phyloP scores from a whole-genome alignment of 345 rosid species.

The Murraya koenigii region DNA sequence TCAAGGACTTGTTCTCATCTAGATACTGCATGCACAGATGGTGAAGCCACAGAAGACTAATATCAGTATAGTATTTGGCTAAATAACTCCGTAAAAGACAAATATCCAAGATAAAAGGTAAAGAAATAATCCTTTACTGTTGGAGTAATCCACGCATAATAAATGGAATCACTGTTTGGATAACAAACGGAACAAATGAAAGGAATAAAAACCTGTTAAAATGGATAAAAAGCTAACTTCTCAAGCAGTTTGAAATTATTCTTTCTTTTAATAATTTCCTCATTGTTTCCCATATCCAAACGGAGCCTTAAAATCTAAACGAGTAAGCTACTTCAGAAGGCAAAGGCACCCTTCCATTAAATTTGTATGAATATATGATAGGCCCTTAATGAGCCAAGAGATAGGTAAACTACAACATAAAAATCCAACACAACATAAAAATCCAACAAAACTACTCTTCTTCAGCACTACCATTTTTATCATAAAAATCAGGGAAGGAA shows the following conservation, averaged over 20 bases:
- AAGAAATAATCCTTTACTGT: neutral
- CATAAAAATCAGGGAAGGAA: neutral
- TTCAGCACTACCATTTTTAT: neutral
- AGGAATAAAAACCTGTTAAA: neutral
- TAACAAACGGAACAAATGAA: neutral
- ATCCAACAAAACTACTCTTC: neutral
- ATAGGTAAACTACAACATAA: neutral
- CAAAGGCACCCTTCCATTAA: neutral
- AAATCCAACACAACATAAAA: too few relatives aligned
- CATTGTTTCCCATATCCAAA: neutral
- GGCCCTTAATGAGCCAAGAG: neutral
- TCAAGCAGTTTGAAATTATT: neutral
- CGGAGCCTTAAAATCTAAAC: neutral
- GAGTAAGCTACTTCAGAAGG: neutral
- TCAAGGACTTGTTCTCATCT: slow-evolving; percentile 99
- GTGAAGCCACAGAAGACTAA: neutral
- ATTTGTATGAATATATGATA: neutral
- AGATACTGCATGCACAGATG: slow-evolving; percentile 64
- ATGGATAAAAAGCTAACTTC: neutral
- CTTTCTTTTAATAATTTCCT: neutral
- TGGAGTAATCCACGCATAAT: neutral
- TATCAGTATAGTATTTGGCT: neutral
- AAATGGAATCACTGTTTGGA: neutral
- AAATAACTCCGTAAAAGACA: neutral
- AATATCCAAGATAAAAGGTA: too few relatives aligned